These are phyloP conservation scores for Nidula niveotomentosa DNA, from an alignment of 1,284 basidiomycete species.

Conservation along the genomic window DNA sequence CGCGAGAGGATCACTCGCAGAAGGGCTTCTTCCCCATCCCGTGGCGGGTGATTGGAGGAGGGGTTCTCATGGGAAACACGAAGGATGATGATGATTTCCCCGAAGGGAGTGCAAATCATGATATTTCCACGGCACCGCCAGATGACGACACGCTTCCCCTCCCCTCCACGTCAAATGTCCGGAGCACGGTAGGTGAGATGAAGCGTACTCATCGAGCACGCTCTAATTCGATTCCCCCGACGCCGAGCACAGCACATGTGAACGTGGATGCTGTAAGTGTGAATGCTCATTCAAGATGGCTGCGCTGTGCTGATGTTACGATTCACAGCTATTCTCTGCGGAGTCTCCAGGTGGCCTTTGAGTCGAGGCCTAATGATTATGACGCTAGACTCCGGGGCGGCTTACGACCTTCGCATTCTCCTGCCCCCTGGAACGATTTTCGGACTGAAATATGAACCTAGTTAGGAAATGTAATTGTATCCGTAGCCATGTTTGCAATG, in stretches of 20 bases:
- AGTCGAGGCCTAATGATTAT: background rate
- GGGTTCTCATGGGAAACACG: constrained; percentile 38
- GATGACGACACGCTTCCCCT: background rate
- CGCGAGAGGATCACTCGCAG: constrained; percentile 32
- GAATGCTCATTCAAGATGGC: background rate
- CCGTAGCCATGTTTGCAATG: too few species aligned
- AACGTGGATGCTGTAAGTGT: constrained; percentile 29
- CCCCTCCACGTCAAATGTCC: background rate
- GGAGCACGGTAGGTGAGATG: constrained; percentile 6
- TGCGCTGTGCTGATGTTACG: background rate
- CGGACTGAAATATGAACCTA: too few species aligned
- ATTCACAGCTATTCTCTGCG: constrained; percentile 36
- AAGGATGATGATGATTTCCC: background rate
- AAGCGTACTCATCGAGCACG: constrained; percentile 25
- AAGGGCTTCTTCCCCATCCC: constrained; percentile 48
- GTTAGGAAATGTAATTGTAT: too few species aligned
- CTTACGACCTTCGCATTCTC: background rate
- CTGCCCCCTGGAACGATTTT: background rate
- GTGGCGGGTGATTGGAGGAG: constrained; percentile 54
- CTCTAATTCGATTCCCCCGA: constrained; percentile 39
- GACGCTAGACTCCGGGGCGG: background rate
- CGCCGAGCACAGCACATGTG: constrained; percentile 32
- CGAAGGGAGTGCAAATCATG: background rate
- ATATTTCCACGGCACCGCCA: background rate
- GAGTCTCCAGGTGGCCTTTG: constrained; percentile 33